Evolutionary conservation across 192 early-diverging fungal species (phyloP).

Genomic region (Coemansia asiatica): DNA sequence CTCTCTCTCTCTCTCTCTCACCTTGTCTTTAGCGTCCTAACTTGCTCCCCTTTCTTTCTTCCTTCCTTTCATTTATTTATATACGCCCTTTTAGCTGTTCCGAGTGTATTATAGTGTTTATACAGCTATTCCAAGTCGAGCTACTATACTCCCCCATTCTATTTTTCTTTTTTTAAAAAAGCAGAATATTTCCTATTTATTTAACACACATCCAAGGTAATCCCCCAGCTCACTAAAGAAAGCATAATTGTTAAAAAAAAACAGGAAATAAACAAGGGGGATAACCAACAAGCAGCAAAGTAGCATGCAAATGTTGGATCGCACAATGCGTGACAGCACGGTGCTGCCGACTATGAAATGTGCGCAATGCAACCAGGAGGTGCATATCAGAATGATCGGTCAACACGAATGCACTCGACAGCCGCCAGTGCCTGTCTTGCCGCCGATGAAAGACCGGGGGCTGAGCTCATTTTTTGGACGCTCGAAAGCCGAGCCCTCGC

Average conservation of each 20-base stretch:
- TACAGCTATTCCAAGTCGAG: too few relatives aligned
- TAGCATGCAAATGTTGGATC: conserved; percentile 32
- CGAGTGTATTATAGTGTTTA: too few relatives aligned
- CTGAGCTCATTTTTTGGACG: conserved; percentile 48
- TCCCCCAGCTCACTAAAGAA: neutral
- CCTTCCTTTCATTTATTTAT: conserved; percentile 1
- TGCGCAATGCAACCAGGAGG: conserved; percentile 52
- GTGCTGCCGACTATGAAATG: conserved; percentile 54
- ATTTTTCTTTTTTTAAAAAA: too few relatives aligned
- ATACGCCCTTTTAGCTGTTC: too few relatives aligned
- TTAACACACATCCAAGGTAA: neutral
- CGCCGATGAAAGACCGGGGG: conserved; percentile 15
- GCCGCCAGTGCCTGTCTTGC: conserved; percentile 22
- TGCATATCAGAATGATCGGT: conserved; percentile 50
- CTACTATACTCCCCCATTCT: too few relatives aligned
- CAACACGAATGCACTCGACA: conserved; percentile 41
- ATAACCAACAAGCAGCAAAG: conserved; percentile 10
- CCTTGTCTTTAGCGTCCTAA: too few relatives aligned
- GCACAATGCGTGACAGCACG: conserved; percentile 47
- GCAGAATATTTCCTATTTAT: neutral
- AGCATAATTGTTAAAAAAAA: conserved; percentile 6
- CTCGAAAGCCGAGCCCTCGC: conserved; percentile 8
- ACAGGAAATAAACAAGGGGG: too few relatives aligned
- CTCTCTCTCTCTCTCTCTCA: neutral
- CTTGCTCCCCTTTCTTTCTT: neutral